These are phyloP conservation scores for Phanerochaete carnosa DNA, from an alignment of 768 basidiomycete genomes.

Conservation along the genomic window DNA sequence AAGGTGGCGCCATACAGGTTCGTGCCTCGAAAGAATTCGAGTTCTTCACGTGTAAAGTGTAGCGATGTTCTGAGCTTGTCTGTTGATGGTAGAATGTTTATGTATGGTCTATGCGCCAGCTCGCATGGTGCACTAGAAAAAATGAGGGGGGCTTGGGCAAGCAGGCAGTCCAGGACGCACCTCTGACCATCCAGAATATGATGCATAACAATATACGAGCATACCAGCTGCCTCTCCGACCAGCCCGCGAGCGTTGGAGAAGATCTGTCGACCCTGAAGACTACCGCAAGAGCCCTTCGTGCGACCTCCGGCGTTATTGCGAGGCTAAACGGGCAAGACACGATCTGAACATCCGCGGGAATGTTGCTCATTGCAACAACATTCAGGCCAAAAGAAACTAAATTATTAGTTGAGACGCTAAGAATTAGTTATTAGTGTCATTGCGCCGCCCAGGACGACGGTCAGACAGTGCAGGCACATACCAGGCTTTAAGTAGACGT, in stretches of 20 bases:
- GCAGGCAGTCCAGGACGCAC: conserved; percentile 1
- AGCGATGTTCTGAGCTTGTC: conserved; percentile 66
- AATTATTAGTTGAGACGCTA: background rate
- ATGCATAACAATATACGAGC: conserved; percentile 64
- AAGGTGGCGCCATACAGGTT: conserved; percentile 77
- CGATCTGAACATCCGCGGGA: conserved; percentile 48
- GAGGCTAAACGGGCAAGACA: conserved; percentile 65
- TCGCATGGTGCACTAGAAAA: conserved; percentile 5
- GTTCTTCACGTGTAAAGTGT: conserved; percentile 63
- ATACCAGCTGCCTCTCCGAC: conserved; percentile 67
- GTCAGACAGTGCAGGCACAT: conserved; percentile 8
- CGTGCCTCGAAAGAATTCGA: conserved; percentile 67
- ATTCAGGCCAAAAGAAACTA: conserved; percentile 38
- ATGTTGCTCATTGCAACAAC: conserved; percentile 49
- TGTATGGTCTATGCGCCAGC: conserved; percentile 53
- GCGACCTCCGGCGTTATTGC: conserved; percentile 57
- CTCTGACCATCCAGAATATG: conserved; percentile 43
- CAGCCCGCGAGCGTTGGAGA: conserved; percentile 32
- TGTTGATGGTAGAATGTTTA: conserved; percentile 59
- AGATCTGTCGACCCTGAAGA: conserved; percentile 31
- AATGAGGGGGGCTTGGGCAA: conserved; percentile 10
- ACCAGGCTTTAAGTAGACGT: conserved; percentile 47
- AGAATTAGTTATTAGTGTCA: background rate
- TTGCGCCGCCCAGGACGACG: background rate
- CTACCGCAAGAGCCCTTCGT: conserved; percentile 35